Conservation (phyloP, 2,329 filamentous ascomycete genomes). For the Pseudogymnoascus sp. region DNA sequence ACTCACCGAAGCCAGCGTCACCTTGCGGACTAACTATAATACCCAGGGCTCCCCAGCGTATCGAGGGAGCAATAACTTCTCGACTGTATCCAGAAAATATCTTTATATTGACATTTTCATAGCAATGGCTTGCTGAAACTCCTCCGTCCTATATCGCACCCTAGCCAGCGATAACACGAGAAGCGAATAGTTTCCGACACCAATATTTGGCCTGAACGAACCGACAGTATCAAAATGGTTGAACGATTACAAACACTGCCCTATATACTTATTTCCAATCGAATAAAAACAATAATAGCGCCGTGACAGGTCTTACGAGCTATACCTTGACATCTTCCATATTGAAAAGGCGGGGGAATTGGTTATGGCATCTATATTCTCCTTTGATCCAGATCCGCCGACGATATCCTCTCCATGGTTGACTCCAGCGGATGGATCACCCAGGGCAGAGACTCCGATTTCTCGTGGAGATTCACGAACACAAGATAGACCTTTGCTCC, state of each 20-base stretch:
- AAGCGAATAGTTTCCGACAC: slow-evolving; percentile 45
- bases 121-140: not conserved
- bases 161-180: slow-evolving; percentile 15
- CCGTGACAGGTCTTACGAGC: not conserved
- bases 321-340: not conserved
- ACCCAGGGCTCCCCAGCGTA: not conserved
- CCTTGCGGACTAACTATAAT: slow-evolving; percentile 6
- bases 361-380: slow-evolving; percentile 91
- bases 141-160: not conserved
- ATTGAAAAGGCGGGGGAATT: not conserved
- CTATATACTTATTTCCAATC: slow-evolving; percentile 5
- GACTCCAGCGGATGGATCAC: slow-evolving; percentile 38
- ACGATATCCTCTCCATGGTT: slow-evolving; percentile 89
- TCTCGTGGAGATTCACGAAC: slow-evolving; percentile 20
- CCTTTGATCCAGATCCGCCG: slow-evolving; percentile 81
- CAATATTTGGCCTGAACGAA: slow-evolving; percentile 33
- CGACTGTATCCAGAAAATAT: not conserved
- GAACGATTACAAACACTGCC: slow-evolving; percentile 32
- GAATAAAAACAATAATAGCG: not conserved
- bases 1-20: slow-evolving; percentile 4
- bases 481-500: slow-evolving; percentile 18
- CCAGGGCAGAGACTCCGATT: slow-evolving; percentile 30
- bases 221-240: slow-evolving; percentile 42
- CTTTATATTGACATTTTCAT: not conserved
- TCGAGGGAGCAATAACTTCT: not conserved